Evolutionary conservation across 192 early-diverging fungal species (phyloP).

Genomic region (Coemansia sp.): DNA sequence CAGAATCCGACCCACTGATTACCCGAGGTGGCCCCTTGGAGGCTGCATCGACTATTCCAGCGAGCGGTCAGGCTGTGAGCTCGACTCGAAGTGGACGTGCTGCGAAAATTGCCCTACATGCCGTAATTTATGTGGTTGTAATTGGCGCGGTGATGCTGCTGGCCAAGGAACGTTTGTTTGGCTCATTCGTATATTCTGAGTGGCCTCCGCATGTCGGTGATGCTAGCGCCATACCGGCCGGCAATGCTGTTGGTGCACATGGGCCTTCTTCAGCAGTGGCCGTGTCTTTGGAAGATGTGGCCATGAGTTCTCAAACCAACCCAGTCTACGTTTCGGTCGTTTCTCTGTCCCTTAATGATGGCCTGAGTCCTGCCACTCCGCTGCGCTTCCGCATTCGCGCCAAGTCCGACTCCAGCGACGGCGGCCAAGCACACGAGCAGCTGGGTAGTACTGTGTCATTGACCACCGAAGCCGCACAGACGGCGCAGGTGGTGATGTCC

Average conservation of each 20-base stretch:
- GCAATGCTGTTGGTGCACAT: not conserved
- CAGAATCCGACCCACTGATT: not conserved
- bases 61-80: not conserved
- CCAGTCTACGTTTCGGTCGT: slow-evolving; percentile 1
- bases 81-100: not conserved
- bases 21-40: not conserved
- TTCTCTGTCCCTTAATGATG: not conserved
- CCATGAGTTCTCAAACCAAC: not conserved
- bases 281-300: not conserved
- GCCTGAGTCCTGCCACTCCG: not conserved
- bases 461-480: not conserved
- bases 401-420: not conserved
- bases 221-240: too few relatives aligned
- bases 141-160: not conserved
- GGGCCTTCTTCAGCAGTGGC: not conserved
- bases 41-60: not conserved
- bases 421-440: not conserved
- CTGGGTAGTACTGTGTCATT: not conserved
- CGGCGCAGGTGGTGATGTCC: not conserved
- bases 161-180: not conserved
- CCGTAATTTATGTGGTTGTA: not conserved
- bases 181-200: not conserved
- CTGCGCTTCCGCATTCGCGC: not conserved
- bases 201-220: too few relatives aligned
- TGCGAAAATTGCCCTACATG: not conserved